Conservation (phyloP, 805 yeast genomes). For the Wickerhamomyces chambardii region DNA sequence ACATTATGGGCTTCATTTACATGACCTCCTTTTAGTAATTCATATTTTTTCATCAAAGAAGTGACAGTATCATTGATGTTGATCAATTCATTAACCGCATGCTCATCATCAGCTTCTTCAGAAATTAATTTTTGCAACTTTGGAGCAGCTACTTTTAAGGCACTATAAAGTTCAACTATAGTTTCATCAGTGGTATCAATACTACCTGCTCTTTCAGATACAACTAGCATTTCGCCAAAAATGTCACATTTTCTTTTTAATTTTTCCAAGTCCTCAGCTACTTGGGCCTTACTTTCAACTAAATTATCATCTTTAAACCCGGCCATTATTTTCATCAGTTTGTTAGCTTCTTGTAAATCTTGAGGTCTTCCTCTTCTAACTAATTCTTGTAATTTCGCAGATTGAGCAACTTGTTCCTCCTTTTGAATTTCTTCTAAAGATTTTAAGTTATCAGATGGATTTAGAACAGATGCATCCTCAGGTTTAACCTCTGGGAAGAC, state of each 20-base stretch:
- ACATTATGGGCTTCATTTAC: constrained; percentile 39
- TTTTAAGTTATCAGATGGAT: constrained; percentile 80
- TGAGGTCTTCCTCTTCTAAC: constrained; percentile 93
- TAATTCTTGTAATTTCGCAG: constrained; percentile 92
- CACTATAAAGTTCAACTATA: constrained; percentile 61
- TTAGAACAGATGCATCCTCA: constrained; percentile 89
- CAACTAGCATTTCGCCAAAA: constrained; percentile 75
- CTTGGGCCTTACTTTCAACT: constrained; percentile 59
- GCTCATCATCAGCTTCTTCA: constrained; percentile 69
- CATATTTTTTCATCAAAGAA: constrained; percentile 57
- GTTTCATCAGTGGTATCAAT: constrained; percentile 52
- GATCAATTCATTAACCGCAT: constrained; percentile 54
- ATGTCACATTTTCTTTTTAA: constrained; percentile 80
- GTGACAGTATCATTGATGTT: constrained; percentile 71
- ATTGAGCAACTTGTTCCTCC: constrained; percentile 88
- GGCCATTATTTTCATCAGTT: constrained; percentile 95
- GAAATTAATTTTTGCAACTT: constrained; percentile 76
- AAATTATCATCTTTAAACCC: constrained; percentile 84
- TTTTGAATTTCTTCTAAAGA: constrained; percentile 84
- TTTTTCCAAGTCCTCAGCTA: constrained; percentile 77
- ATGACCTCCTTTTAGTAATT: constrained; percentile 57
- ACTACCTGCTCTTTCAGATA: constrained; percentile 31
- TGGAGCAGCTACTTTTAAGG: constrained; percentile 81
- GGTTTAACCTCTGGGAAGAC: constrained; percentile 84
- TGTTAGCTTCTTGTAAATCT: constrained; percentile 93